These are phyloP conservation scores for Zymoseptoria crescenta DNA, from an alignment of 2,329 filamentous ascomycete species.

Conservation along the genomic window DNA sequence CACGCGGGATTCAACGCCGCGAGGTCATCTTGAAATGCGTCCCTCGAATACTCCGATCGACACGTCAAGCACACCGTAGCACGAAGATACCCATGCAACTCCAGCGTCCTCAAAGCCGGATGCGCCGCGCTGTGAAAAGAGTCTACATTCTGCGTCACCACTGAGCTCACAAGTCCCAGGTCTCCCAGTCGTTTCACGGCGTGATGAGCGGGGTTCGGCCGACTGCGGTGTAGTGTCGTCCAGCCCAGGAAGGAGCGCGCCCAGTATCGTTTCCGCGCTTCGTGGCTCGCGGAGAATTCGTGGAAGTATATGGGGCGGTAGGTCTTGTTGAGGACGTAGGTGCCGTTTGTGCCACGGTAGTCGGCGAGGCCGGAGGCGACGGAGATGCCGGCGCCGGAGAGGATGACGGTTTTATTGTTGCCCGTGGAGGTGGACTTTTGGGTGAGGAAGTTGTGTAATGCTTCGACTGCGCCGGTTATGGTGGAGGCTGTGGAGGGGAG, in stretches of 20 bases:
- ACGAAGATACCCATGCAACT: conserved; percentile 86
- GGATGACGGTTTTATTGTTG: conserved; percentile 51
- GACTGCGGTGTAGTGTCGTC: conserved; percentile 70
- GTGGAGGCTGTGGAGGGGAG: conserved; percentile 65
- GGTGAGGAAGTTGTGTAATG: conserved; percentile 68
- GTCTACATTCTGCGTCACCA: conserved; percentile 96
- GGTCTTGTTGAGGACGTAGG: conserved; percentile 82
- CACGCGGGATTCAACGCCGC: conserved; percentile 77
- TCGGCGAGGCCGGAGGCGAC: conserved; percentile 89
- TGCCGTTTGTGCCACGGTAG: conserved; percentile 82
- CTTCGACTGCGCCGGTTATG: conserved; percentile 64
- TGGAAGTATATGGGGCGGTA: conserved; percentile 90
- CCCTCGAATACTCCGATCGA: conserved; percentile 60
- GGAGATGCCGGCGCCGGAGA: conserved; percentile 84
- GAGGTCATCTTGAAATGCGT: conserved; percentile 67
- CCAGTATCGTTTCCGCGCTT: conserved; percentile 89
- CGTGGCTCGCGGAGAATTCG: conserved; percentile 76
- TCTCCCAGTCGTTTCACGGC: conserved; percentile 65
- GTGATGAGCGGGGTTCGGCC: conserved; percentile 70
- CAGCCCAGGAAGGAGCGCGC: conserved; percentile 89
- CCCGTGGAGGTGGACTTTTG: conserved; percentile 24
- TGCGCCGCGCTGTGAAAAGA: conserved; percentile 80
- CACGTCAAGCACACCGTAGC: conserved; percentile 76
- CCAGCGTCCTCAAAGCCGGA: conserved; percentile 64
- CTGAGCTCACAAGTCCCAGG: conserved; percentile 63